A percentile compares a stretch with the other conserved stretches of the same genome.
Conservation (phyloP, 768 basidiomycete species). For the Suillus placidus region DNA sequence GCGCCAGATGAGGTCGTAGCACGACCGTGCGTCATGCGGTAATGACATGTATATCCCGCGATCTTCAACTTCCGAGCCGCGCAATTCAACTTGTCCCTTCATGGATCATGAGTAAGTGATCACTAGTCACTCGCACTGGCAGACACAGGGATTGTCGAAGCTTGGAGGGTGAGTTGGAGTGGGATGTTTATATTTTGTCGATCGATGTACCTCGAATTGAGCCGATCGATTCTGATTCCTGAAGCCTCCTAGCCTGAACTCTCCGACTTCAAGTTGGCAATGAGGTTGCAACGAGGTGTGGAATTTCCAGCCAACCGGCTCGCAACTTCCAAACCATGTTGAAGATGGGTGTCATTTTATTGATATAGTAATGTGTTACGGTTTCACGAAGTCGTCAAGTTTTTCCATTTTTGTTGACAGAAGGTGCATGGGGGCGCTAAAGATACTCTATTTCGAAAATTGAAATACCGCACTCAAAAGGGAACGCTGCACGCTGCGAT, state of each 20-base stretch:
- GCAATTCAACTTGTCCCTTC: not conserved
- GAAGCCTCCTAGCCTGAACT: not conserved
- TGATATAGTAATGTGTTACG: not conserved
- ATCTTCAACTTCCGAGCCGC: not conserved
- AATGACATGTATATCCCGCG: not conserved
- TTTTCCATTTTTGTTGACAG: too few species aligned
- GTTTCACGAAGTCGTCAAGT: too few species aligned
- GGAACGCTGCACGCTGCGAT: too few species aligned
- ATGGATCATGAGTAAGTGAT: not conserved
- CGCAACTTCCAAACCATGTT: not conserved
- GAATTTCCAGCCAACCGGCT: not conserved
- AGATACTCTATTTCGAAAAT: too few species aligned
- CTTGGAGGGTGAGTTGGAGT: not conserved
- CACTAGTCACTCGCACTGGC: not conserved
- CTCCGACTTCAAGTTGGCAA: not conserved
- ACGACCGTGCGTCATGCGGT: not conserved
- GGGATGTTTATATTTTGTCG: not conserved
- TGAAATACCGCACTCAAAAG: too few species aligned
- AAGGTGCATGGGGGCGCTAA: too few species aligned
- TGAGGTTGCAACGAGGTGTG: not conserved
- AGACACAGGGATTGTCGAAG: not conserved
- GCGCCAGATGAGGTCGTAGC: not conserved
- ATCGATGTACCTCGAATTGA: not conserved
- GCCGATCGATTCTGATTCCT: not conserved
- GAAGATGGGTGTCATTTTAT: not conserved